Evolutionary conservation across 2,329 filamentous ascomycete genomes (phyloP).

Genomic region (Fusarium algeriense): DNA sequence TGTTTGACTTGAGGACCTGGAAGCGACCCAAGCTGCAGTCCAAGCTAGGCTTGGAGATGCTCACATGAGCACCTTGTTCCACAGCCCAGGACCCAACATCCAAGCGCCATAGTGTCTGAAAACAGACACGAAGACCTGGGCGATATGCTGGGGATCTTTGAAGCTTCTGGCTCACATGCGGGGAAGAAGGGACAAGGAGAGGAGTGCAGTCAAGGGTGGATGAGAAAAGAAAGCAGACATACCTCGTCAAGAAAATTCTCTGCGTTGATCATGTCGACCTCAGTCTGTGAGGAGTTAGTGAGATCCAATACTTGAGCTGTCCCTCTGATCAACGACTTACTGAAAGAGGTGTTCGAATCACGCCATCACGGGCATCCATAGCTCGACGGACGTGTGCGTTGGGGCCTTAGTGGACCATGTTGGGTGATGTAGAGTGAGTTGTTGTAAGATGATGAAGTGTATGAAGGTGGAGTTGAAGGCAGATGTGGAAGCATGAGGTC

Average conservation of each 20-base stretch:
- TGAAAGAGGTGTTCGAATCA: no score
- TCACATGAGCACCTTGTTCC: background rate
- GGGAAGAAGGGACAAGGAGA: constrained; percentile 23
- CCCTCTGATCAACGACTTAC: no score
- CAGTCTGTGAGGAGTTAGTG: background rate
- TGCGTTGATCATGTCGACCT: background rate
- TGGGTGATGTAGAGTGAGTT: no score
- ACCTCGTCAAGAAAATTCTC: background rate
- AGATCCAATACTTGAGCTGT: background rate
- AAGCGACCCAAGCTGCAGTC: constrained; percentile 12
- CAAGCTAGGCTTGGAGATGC: constrained; percentile 26
- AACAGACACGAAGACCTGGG: background rate
- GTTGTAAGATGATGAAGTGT: no score
- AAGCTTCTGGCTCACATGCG: constrained; percentile 11
- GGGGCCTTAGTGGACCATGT: no score
- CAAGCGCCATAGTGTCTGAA: background rate
- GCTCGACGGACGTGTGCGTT: no score
- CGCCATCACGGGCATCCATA: no score
- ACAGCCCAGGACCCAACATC: constrained; percentile 10
- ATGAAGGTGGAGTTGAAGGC: background rate
- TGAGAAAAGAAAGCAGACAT: constrained; percentile 36
- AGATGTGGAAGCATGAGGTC: background rate
- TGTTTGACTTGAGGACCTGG: background rate
- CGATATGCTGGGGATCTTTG: constrained; percentile 2
- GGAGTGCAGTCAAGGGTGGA: constrained; percentile 33